phyloP scores from a whole-genome alignment of 768 basidiomycete species.

The Serendipita sp. region DNA sequence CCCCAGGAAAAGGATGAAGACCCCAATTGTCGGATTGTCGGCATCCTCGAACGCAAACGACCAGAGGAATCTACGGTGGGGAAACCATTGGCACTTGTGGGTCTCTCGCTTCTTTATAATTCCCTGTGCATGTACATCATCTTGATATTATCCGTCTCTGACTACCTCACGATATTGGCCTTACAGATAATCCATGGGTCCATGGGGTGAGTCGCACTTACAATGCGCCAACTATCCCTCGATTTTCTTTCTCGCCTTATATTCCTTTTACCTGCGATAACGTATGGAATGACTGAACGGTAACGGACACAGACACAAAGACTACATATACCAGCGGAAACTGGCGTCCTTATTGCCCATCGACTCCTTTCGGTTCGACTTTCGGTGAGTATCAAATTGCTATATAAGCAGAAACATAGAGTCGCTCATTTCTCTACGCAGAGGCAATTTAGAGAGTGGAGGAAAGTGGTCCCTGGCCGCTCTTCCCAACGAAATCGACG shows the following conservation, averaged over 20 bases:
- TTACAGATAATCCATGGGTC: not conserved
- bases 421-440: constrained; percentile 21
- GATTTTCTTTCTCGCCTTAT: not conserved
- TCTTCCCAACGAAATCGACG: constrained; percentile 44
- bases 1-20: not conserved
- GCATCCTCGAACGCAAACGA: not conserved
- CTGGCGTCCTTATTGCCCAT: constrained; percentile 48
- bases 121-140: no score
- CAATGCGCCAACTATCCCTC: not conserved
- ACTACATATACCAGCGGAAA: constrained; percentile 67
- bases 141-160: no score
- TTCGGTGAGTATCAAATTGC: constrained; percentile 44
- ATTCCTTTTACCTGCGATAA: no score
- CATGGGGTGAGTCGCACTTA: not conserved
- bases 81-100: not conserved
- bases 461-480: constrained; percentile 50
- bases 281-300: not conserved
- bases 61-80: not conserved
- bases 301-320: constrained; percentile 51
- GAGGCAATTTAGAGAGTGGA: constrained; percentile 63
- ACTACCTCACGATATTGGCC: not conserved
- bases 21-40: not conserved
- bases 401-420: no score
- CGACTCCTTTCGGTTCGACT: constrained; percentile 79
- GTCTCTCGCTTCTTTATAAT: not conserved